Conservation (phyloP, 2,329 filamentous ascomycete species). For the Colletotrichum ledebouriae region DNA sequence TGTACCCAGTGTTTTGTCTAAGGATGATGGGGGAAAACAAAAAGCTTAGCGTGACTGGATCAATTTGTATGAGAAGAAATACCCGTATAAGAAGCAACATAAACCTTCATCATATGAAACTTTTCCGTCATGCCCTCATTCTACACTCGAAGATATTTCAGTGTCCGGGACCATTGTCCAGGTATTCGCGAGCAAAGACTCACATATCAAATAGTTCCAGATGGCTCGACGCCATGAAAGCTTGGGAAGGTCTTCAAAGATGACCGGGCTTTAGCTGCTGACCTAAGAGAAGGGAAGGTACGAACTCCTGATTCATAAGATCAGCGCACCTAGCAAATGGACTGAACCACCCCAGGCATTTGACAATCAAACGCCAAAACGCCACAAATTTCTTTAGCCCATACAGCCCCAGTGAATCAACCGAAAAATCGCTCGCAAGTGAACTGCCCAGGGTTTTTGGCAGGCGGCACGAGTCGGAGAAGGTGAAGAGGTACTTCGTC, state of each 20-base stretch:
- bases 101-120: constrained; percentile 1
- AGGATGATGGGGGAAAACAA: background rate
- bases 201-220: too few relatives aligned
- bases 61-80: constrained; percentile 27
- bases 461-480: too few relatives aligned
- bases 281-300: background rate
- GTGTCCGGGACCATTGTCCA: too few relatives aligned
- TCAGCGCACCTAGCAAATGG: background rate
- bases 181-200: too few relatives aligned
- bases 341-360: constrained; percentile 10
- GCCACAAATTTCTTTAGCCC: constrained; percentile 34
- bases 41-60: constrained; percentile 8
- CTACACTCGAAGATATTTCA: too few relatives aligned
- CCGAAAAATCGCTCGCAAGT: too few relatives aligned
- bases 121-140: too few relatives aligned
- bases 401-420: background rate
- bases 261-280: too few relatives aligned
- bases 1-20: background rate
- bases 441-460: too few relatives aligned
- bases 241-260: too few relatives aligned
- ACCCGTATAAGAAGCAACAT: constrained; percentile 38
- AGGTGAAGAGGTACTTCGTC: too few relatives aligned
- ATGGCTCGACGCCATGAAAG: too few relatives aligned
- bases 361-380: constrained; percentile 35
- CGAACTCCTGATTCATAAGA: constrained; percentile 11